A percentile compares a stretch with the other conserved stretches of the same genome.
Conservation (phyloP, 164 flowering plant genomes). For the Stephania japonica region DNA sequence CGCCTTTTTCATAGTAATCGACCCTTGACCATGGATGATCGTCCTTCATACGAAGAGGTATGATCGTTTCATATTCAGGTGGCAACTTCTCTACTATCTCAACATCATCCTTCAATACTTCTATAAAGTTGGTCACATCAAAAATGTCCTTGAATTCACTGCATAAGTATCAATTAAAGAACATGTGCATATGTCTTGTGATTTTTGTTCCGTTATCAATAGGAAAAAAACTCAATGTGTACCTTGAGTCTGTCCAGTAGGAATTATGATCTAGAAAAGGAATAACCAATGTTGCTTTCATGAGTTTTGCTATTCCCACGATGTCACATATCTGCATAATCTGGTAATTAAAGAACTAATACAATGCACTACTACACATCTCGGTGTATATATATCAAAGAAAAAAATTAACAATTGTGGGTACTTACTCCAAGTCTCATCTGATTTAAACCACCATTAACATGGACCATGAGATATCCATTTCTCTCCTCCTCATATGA, state of each 20-base stretch:
- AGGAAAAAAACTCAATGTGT: background rate
- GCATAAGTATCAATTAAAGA: conserved; percentile 18
- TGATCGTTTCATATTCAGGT: conserved; percentile 23
- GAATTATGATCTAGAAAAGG: conserved; percentile 82
- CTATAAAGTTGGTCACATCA: conserved; percentile 74
- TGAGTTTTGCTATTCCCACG: conserved; percentile 84
- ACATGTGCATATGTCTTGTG: background rate
- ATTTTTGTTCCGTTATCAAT: background rate
- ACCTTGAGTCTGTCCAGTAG: conserved; percentile 91
- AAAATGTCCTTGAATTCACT: conserved; percentile 76
- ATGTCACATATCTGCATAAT: conserved; percentile 69
- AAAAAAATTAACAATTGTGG: background rate
- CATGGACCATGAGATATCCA: conserved; percentile 75
- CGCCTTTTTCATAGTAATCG: conserved; percentile 67
- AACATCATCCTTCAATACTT: conserved; percentile 62
- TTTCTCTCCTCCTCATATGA: conserved; percentile 27
- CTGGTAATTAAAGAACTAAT: background rate
- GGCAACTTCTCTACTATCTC: conserved; percentile 68
- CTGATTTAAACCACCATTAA: conserved; percentile 96
- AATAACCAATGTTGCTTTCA: conserved; percentile 92
- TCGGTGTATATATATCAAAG: background rate
- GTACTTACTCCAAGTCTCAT: conserved; percentile 88
- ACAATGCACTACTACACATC: background rate
- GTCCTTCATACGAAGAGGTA: conserved; percentile 45
- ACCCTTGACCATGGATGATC: conserved; percentile 97